Percentiles rank a stretch among this genome's conserved stretches.
Evolutionary conservation across 2,329 filamentous ascomycete species (phyloP).

Genomic region (Neofusicoccum umdonicola): DNA sequence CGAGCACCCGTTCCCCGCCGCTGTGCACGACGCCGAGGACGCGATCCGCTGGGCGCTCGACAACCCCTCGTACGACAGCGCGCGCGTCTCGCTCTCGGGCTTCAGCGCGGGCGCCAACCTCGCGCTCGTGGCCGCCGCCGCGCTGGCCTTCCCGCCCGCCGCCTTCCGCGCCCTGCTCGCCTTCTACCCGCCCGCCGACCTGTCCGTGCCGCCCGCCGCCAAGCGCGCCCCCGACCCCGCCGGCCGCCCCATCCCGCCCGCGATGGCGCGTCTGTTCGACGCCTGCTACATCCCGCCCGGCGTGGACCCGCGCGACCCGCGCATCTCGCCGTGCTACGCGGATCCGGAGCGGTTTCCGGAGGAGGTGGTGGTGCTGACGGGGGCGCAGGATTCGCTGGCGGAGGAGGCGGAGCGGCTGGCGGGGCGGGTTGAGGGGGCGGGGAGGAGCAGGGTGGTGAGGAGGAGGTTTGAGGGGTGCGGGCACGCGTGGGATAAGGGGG

Average conservation of each 20-base stretch:
- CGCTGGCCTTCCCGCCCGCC: conserved; percentile 25
- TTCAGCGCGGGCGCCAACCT: conserved; percentile 44
- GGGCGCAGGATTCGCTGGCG: conserved; percentile 36
- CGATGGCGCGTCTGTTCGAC: conserved; percentile 30
- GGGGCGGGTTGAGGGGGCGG: conserved; percentile 23
- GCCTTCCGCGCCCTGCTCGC: conserved; percentile 31
- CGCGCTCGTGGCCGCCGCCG: conserved; percentile 29
- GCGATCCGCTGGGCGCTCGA: conserved; percentile 31
- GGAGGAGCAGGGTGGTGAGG: conserved; percentile 24
- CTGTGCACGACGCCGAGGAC: conserved; percentile 38
- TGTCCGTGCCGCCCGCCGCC: conserved; percentile 28
- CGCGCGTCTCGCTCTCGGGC: conserved; percentile 34
- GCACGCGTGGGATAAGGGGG: conserved; percentile 41
- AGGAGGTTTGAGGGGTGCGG: conserved; percentile 30
- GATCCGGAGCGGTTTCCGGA: conserved; percentile 25
- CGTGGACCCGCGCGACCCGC: conserved; percentile 30
- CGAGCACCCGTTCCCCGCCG: conserved; percentile 39
- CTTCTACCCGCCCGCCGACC: conserved; percentile 37
- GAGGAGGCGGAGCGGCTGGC: conserved; percentile 37
- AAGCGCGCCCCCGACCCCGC: conserved; percentile 29
- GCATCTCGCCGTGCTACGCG: conserved; percentile 36
- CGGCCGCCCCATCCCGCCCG: conserved; percentile 21
- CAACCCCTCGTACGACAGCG: conserved; percentile 26
- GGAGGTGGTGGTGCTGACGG: conserved; percentile 34
- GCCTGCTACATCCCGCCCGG: conserved; percentile 31